Evolutionary conservation across 169 alveolate genomes (phyloP), one percentile per base, ranked within the genome.

Genomic region (Eimeria zaria): DNA sequence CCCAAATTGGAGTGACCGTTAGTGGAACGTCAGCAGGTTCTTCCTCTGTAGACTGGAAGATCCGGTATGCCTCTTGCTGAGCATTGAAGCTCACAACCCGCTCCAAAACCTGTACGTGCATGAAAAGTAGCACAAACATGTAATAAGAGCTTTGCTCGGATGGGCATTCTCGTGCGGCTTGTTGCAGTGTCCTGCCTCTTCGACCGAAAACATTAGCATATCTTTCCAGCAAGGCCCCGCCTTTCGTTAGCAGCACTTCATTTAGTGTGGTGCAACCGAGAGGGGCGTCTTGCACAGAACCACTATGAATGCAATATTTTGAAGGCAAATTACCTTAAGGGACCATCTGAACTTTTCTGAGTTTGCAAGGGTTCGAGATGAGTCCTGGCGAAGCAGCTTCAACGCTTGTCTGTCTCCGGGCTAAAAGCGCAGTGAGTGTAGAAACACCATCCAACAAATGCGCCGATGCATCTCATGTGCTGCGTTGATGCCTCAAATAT

Each of bases 1-100:
- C 87, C 96, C 97, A 92, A 89, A 97, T 83, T 83, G 95, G 89
- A 92, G 64, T 71, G n/a, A 89, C 76, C n/a, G 27, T n/a, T 24
- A 89, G 41, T 24, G 85, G 69, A 4, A 60, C 24, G 44, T 71
- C 94, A 62, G 60, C 44, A 1, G 94, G 62, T 48, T 87, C 94
- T 44, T 87, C 94, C 24, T 87, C 94, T 22, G 83, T 87, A 24
- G 78, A 41, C n/a, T 87, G 81, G 12, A 87, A 87, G 44, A 51
- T n/a, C 22, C 94, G 81, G n/a, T 87, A 87, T 7, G 94, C 94
- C 48, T 87, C 94, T 27, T 62, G 94, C 83, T 87, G 94, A 64
- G 94, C 80, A 64, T 62, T 87, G 62, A 87, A 87, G 94, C 94
- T 87, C 55, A 87, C 94, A 41, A 87, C 81, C 39, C 94, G 94